Base-by-base conservation (phyloP, 495 filamentous ascomycete genomes). In the Neurospora intermedia region DNA sequence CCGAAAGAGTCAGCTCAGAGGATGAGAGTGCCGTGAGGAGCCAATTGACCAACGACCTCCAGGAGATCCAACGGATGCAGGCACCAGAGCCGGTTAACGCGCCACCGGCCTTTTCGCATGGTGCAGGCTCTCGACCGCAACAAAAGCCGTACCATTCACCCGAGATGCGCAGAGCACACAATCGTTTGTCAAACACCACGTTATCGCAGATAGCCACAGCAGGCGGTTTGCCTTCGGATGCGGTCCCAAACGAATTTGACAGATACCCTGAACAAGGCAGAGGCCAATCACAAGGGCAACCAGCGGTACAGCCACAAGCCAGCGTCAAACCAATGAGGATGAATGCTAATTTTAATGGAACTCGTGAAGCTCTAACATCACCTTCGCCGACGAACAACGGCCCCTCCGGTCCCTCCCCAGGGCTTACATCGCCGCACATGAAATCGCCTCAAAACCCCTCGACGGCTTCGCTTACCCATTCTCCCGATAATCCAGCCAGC, bases 131-230 rank as follows among this genome's bases (percentile, higher is more conserved):
- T 10, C 85, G 87, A 72, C 94, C 94, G 8, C 81, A 83, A 13
- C 89, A 86, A 41, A 86, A 90, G 73, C 92, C 93, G 6, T 88
- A 90, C 74, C 86, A 90, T 62, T 89, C 91, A 40, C 86, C 90
- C n/a, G 91, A 94, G 74, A 84, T 93, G 80, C 89, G 91, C 69
- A 87, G 89, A 72, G 91, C 91, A 71, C 94, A 91, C 72, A 93
- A 90, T 75, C 89, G 93, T 13, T 89, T 98, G 81, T 97, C 94
- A 31, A 84, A 88, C 72, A 90, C 89, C 6, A 98, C 94, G 18
- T 85, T 98, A 10, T 85, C 89, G 2, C 93, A 97, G 77, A 78
- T 98, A 69, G 87, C 87, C 41, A 90, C 89, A 48, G 91, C 91
- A 46, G 88, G 88, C 18, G 87, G 84, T 23, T 77, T 88, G 74